Conservation (phyloP, 2,329 filamentous ascomycete genomes). For the Basipetospora chlamydospora region DNA sequence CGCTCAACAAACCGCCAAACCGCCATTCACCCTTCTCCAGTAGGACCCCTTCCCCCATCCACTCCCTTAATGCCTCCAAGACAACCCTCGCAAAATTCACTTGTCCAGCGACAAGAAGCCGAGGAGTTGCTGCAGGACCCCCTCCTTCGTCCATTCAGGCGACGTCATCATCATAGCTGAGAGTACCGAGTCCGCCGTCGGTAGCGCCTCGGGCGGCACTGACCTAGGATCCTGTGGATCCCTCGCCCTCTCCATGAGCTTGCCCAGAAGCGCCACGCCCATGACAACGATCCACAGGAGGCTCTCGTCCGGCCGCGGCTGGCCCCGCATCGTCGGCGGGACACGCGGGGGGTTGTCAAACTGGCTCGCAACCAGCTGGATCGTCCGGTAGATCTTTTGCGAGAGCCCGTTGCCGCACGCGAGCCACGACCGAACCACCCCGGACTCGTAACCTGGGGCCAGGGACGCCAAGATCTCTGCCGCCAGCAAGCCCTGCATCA, state of each 20-base stretch:
- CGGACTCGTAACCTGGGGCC: conserved; percentile 53
- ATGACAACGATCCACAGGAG: conserved; percentile 51
- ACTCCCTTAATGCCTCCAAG: too few relatives aligned
- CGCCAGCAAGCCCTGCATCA: conserved; percentile 84
- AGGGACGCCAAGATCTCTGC: conserved; percentile 77
- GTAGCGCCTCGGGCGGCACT: conserved; percentile 47
- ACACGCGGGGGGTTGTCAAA: conserved; percentile 33
- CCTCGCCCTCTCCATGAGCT: conserved; percentile 51
- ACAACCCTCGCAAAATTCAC: too few relatives aligned
- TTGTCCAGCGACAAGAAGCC: conserved; percentile 4
- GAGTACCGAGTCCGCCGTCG: conserved; percentile 52
- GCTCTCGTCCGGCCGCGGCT: conserved; percentile 30
- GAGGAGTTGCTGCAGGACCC: conserved; percentile 55
- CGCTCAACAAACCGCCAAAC: too few relatives aligned
- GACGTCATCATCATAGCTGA: conserved; percentile 51
- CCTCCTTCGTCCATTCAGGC: conserved; percentile 46
- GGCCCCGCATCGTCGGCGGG: conserved; percentile 18
- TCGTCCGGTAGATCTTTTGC: conserved; percentile 60
- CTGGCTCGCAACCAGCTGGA: conserved; percentile 55
- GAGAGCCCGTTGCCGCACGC: conserved; percentile 73
- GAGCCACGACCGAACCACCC: conserved; percentile 67
- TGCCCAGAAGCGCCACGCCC: conserved; percentile 52
- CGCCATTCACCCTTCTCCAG: too few relatives aligned
- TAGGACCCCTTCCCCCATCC: background rate
- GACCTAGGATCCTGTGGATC: conserved; percentile 37